Evolutionary conservation across 768 basidiomycete genomes (phyloP), one percentile per base, ranked within the genome.

Genomic region (Naematelia encephala): DNA sequence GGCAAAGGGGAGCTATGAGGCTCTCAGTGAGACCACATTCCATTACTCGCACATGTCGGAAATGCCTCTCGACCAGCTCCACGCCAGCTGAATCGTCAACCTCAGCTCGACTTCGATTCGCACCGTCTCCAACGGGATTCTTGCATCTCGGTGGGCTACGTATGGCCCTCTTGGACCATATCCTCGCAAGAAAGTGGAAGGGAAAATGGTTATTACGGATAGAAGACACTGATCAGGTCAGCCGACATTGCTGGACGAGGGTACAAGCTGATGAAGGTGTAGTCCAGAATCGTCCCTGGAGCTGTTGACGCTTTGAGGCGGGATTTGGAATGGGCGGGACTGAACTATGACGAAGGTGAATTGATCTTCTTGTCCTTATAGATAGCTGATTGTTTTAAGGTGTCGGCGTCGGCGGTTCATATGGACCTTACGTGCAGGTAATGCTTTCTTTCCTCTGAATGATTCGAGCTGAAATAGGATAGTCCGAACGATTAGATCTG

Each of bases 121-220:
- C 94, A 1, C 96, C 96, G 0, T 98, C 96, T 0, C 96, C 96
- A 0, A 99, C 96, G 0, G 96, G 96, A 1, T 83, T 87, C 28
- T 80, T 98, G 3, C 96, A 99, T 76, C 85, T 99, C 1, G 96
- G 96, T 0, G 96, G 96, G 0, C 84, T 99, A 13, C 80, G 96
- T 16, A 98, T 93, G 55, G 96, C 93, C 0, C 80, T 99, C 1
- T 94, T 91, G 78, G 98, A 98, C 70, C 84, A 96, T 70, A 77
- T 97, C 0, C 86, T 87, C 56, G 89, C 94, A 8, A 83, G 82
- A 67, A 90, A 89, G 74, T 80, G 84, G 13, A 85, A 84, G 2
- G 96, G 94, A 1, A 87, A 87, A 69, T 96, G 91, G 90, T 84
- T 97, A 34, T 79, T 98, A 67, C 81, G 96, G 51, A 86, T 98